phyloP scores from a whole-genome alignment of 805 yeast genomes.

The Candida easanensis region DNA sequence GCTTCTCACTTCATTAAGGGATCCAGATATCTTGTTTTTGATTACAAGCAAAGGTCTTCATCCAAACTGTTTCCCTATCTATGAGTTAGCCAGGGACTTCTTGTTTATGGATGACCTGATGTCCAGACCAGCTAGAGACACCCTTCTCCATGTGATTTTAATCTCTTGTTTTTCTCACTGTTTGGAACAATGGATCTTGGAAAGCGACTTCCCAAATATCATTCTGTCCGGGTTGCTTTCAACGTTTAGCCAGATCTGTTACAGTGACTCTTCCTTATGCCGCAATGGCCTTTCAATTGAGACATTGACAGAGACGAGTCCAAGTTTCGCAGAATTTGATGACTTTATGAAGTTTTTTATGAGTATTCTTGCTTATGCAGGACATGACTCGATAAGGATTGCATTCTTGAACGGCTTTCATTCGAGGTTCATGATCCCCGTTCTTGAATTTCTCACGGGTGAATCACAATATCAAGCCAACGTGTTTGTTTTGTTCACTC shows the following conservation, averaged over 20 bases:
- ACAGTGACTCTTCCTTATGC: slow-evolving; percentile 4
- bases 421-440: slow-evolving; percentile 9
- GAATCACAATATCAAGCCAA: slow-evolving; percentile 2
- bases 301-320: not conserved
- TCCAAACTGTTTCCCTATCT: slow-evolving; percentile 22
- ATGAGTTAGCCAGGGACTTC: slow-evolving; percentile 24
- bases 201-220: slow-evolving; percentile 21
- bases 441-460: slow-evolving; percentile 4
- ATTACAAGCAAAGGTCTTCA: slow-evolving; percentile 7
- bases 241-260: slow-evolving; percentile 15
- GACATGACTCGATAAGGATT: slow-evolving; percentile 9
- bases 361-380: slow-evolving; percentile 11
- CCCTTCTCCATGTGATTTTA: slow-evolving; percentile 16
- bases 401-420: slow-evolving; percentile 15
- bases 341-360: slow-evolving; percentile 10
- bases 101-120: slow-evolving; percentile 20
- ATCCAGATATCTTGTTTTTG: slow-evolving; percentile 17
- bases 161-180: slow-evolving; percentile 11
- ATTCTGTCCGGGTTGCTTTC: slow-evolving; percentile 16
- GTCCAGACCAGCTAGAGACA: slow-evolving; percentile 8
- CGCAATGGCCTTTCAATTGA: not conserved
- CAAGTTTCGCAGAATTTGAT: slow-evolving; percentile 8
- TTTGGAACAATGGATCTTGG: slow-evolving; percentile 19
- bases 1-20: slow-evolving; percentile 12
- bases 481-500: slow-evolving; percentile 10